Evolutionary conservation across 176 grass and related monocot species (phyloP), one percentile per base, ranked within the genome.

Genomic region (Aegilops speltoides): DNA sequence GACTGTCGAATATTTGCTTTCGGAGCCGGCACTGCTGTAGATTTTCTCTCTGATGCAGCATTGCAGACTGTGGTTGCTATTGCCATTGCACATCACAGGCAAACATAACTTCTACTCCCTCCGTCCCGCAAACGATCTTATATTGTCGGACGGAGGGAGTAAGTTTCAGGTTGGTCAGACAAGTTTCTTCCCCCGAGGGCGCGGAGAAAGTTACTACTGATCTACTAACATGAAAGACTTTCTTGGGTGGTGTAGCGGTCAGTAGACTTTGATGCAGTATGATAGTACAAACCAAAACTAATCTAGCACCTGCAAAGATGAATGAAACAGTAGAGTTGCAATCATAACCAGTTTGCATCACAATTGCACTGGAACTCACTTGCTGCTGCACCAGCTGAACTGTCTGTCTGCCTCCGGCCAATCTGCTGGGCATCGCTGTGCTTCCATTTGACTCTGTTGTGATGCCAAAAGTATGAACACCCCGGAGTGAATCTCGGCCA

Each of bases 141-240:
- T 36, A 36, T 36, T 5, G 34, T 36, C 6, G 34, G 34, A 36
- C 34, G 34, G 6, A 7, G 34, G 6, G 34, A 36, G 34, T 36
- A 29, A 67, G 41, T 77, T 78, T 77, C 62, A 85, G 45, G 43
- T 68, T 46, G 7, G 6, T 22, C 62, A 15, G 20, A 22, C 24
- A 80, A 20, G 66, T 65, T 45, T 67, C 52, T 56, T 56, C 33
- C 14, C 11, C 32, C 43, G 25, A 6, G 72, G 67, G 4, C 26
- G 22, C 24, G 87, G 14, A 12, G 10, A 32, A 79, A 64, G 19
- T 43, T 75, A 87, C 75, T 61, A 26, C 37, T 87, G 14, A 59
- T 90, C n/a, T 29, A 81, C n/a, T 29, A 81, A 78, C 38, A 12
- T 66, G 79, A 73, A 81, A 83, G 22, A 22, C 41, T 32, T 69